A percentile compares a stretch with the other conserved stretches of the same genome.
These are phyloP conservation scores for Oropetium thomaeum DNA, from an alignment of 176 grass and related monocot species.

Conservation along the genomic window DNA sequence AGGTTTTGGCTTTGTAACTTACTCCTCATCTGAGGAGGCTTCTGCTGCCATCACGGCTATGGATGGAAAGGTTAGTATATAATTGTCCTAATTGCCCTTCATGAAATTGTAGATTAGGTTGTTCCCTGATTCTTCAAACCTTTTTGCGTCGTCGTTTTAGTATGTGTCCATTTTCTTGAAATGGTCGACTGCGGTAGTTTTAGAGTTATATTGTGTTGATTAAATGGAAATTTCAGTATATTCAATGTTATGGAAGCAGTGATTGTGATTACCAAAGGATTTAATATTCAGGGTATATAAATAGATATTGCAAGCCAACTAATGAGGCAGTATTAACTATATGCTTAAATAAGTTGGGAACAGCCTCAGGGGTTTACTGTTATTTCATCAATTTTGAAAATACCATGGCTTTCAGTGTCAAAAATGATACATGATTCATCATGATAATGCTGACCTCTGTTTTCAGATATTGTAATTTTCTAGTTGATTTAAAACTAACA, in stretches of 20 bases:
- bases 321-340: background rate
- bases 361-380: background rate
- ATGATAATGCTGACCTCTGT: background rate
- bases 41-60: conserved; percentile 72
- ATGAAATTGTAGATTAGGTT: background rate
- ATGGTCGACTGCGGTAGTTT: background rate
- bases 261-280: background rate
- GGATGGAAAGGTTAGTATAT: conserved; percentile 66
- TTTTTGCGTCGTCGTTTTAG: background rate
- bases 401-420: background rate
- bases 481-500: no score
- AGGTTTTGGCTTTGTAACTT: conserved; percentile 96
- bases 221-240: background rate
- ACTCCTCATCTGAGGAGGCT: conserved; percentile 69
- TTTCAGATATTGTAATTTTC: background rate
- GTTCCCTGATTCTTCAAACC: background rate
- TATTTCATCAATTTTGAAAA: background rate
- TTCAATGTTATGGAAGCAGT: background rate
- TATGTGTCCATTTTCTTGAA: background rate
- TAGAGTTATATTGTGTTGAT: background rate
- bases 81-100: background rate
- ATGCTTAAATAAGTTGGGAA: background rate
- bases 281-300: background rate
- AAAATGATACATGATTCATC: background rate
- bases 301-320: background rate